Conservation (phyloP, 805 yeast species). For the Metschnikowia orientalis region DNA sequence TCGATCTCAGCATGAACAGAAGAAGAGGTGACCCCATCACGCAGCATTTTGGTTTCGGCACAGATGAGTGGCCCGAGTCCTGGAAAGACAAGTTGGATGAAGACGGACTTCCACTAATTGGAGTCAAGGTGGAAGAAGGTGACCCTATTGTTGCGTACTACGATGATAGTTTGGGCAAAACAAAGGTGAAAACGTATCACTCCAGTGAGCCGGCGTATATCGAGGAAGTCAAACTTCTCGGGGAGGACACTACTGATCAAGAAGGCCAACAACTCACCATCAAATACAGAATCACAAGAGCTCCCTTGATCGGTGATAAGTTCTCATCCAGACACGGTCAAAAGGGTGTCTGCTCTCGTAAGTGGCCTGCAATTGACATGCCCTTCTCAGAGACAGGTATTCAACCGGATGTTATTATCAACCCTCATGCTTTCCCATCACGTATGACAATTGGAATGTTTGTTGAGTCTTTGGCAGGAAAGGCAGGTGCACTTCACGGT, state of each 20-base stretch:
- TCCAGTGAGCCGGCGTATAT: conserved; percentile 92
- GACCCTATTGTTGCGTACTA: conserved; percentile 92
- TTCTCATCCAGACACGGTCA: conserved; percentile 98
- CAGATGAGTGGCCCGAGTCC: conserved; percentile 84
- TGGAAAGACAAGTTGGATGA: conserved; percentile 87
- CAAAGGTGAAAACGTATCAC: conserved; percentile 89
- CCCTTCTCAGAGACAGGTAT: conserved; percentile 96
- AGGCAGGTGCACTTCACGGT: conserved; percentile 97
- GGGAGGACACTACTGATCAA: conserved; percentile 69
- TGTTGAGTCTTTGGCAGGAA: conserved; percentile 97
- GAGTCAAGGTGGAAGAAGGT: conserved; percentile 85
- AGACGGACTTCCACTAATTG: conserved; percentile 91
- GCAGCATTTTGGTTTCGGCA: conserved; percentile 91
- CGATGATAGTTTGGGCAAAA: conserved; percentile 87
- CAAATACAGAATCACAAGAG: conserved; percentile 85
- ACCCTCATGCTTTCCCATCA: conserved; percentile 99
- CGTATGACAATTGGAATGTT: conserved; percentile 99
- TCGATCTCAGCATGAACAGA: conserved; percentile 73
- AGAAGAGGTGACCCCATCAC: conserved; percentile 92
- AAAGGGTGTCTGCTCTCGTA: conserved; percentile 97
- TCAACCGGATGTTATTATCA: conserved; percentile 95
- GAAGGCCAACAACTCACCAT: conserved; percentile 85
- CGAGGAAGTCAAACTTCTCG: conserved; percentile 89
- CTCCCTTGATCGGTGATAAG: conserved; percentile 95
- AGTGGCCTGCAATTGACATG: conserved; percentile 96